Evolutionary conservation across 2,329 filamentous ascomycete species (phyloP).

Genomic region (Nigrospora sphaerica): DNA sequence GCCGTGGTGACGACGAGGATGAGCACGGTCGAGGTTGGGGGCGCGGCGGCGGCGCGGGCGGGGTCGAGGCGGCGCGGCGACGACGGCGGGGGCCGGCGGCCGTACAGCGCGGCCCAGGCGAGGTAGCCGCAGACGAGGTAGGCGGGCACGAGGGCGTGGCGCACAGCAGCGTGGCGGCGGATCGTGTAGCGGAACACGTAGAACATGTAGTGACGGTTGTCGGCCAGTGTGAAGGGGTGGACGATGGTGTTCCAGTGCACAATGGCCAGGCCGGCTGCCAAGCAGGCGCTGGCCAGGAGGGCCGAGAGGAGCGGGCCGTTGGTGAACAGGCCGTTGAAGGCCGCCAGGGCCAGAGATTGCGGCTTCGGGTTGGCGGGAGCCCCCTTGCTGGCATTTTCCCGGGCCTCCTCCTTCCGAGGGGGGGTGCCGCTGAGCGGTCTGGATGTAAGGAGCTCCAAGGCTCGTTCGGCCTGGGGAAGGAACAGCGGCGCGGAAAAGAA

Average conservation of each 20-base stretch:
- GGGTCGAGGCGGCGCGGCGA: neutral
- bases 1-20: slow-evolving; percentile 61
- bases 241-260: slow-evolving; percentile 86
- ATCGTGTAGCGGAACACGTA: slow-evolving; percentile 88
- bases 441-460: neutral
- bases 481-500: slow-evolving; percentile 86
- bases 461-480: slow-evolving; percentile 40
- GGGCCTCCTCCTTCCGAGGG: neutral
- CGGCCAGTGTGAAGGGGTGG: slow-evolving; percentile 91
- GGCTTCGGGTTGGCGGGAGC: neutral
- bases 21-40: slow-evolving; percentile 42
- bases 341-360: slow-evolving; percentile 3
- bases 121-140: slow-evolving; percentile 69
- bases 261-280: slow-evolving; percentile 31
- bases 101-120: slow-evolving; percentile 52
- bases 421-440: neutral
- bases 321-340: slow-evolving; percentile 19
- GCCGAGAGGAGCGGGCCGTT: slow-evolving; percentile 26
- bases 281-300: slow-evolving; percentile 25
- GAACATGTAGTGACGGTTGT: slow-evolving; percentile 96
- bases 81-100: neutral
- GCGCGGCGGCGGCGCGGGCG: neutral
- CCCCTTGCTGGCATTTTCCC: too few species aligned
- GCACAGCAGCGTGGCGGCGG: slow-evolving; percentile 53
- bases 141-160: slow-evolving; percentile 59